Evolutionary conservation across 164 flowering plant genomes (phyloP).

Genomic region (Nelumbo lutea): DNA sequence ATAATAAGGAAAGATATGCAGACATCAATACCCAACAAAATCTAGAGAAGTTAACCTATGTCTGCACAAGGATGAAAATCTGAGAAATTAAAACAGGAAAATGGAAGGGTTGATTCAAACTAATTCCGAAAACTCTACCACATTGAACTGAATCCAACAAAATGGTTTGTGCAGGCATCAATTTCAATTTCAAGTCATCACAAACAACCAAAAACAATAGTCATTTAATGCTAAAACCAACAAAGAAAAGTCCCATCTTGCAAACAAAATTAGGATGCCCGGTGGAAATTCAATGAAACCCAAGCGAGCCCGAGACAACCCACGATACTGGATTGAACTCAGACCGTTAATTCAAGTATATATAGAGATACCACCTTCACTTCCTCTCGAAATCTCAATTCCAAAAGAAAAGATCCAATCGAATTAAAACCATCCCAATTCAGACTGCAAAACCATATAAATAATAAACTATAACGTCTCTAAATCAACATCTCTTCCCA

Average conservation of each 20-base stretch:
- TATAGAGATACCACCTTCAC: not conserved
- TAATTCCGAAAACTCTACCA: too few species aligned
- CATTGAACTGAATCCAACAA: too few species aligned
- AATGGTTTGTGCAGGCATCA: not conserved
- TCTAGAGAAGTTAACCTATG: too few species aligned
- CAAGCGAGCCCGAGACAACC: conserved; percentile 4
- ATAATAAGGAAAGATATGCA: too few species aligned
- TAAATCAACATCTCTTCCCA: not conserved
- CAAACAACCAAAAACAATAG: not conserved
- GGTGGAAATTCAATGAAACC: conserved; percentile 3
- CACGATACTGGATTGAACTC: too few species aligned
- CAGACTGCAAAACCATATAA: not conserved
- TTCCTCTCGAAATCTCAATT: not conserved
- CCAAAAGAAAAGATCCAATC: not conserved
- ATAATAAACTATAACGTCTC: not conserved
- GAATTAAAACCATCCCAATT: not conserved
- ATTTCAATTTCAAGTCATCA: not conserved
- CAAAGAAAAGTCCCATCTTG: not conserved
- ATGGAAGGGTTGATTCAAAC: too few species aligned
- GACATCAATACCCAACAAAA: too few species aligned
- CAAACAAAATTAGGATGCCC: conserved; percentile 3
- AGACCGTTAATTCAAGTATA: not conserved
- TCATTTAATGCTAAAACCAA: not conserved
- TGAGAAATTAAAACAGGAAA: too few species aligned
- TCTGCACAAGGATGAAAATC: too few species aligned